Base-by-base conservation (phyloP, 2,329 filamentous ascomycete species). In the Endoconidiophora polonica region DNA sequence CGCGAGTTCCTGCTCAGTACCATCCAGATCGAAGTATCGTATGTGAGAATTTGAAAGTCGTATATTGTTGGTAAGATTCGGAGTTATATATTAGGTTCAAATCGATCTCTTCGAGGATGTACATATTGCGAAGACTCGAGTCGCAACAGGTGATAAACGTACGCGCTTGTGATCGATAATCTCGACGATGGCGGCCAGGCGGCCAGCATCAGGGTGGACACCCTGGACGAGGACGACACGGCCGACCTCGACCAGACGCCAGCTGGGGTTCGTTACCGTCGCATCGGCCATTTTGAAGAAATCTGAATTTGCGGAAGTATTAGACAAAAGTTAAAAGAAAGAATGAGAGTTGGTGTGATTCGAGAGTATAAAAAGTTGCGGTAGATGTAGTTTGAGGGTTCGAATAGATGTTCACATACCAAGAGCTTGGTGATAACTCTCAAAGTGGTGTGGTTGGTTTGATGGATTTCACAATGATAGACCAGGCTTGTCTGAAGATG, bases 91-190 rank as follows among this genome's bases (percentile, higher is more conserved):
- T 5, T 38, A n/a, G 33, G 29, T 14, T 20, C 3, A 36, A 38
- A 5, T n/a, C 33, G 29, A 23, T 18, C 5, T 18, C n/a, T 23
- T 10, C 29, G 23, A 39, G 9, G 20, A 49, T 37, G 24, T 16
- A 16, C 40, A 39, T 44, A 38, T 49, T 33, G 41, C 41, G 48
- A 46, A 46, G 49, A 49, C 50, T 52, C 40, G 45, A 44, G 29
- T 52, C 44, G 23, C 33, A 24, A 41, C 44, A 41, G 41, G 39
- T 41, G 41, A 22, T 56, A 53, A 66, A 86, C 91, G 68, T 94
- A 98, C 91, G 74, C 91, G 87, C 81, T 94, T 95, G 83, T 98
- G 90, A 75, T 98, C 91, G 74, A 98, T 91, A 72, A 98, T 96
- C 81, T 98, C 90, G 72, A 94, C 87, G 66, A 98, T 90, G 64